Evolutionary conservation across 208 protist genomes (phyloP).

Genomic region (Phytomonas sp.): DNA sequence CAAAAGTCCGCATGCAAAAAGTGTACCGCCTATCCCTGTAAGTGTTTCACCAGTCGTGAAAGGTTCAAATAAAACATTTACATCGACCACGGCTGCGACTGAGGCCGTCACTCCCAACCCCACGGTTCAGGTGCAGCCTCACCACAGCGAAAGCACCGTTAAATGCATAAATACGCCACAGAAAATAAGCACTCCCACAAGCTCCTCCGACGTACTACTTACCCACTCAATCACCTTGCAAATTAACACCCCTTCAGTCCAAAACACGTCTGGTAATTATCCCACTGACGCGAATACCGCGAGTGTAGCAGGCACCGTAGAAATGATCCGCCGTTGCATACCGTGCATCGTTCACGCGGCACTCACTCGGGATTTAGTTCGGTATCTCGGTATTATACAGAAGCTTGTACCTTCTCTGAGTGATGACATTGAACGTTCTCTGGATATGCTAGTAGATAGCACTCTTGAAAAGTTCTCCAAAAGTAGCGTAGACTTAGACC

Average conservation of each 20-base stretch:
- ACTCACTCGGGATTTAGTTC: slow-evolving; percentile 55
- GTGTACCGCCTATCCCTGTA: background rate
- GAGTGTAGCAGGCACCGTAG: slow-evolving; percentile 24
- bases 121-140: background rate
- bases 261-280: background rate
- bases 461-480: slow-evolving; percentile 44
- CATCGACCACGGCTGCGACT: background rate
- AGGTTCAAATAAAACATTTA: background rate
- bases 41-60: background rate
- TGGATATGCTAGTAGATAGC: slow-evolving; percentile 68
- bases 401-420: slow-evolving; percentile 33
- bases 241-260: background rate
- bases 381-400: slow-evolving; percentile 47
- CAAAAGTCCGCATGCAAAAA: background rate
- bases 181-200: background rate
- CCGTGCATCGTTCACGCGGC: slow-evolving; percentile 48
- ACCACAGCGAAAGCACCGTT: background rate
- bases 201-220: background rate
- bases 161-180: background rate
- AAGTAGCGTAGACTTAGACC: background rate
- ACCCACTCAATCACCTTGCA: background rate
- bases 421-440: slow-evolving; percentile 39
- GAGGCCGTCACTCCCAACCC: background rate
- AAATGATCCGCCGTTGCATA: slow-evolving; percentile 65
- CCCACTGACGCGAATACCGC: background rate